These are phyloP conservation scores for Penicillium italicum DNA, from an alignment of 2,329 filamentous ascomycete genomes.

Conservation along the genomic window DNA sequence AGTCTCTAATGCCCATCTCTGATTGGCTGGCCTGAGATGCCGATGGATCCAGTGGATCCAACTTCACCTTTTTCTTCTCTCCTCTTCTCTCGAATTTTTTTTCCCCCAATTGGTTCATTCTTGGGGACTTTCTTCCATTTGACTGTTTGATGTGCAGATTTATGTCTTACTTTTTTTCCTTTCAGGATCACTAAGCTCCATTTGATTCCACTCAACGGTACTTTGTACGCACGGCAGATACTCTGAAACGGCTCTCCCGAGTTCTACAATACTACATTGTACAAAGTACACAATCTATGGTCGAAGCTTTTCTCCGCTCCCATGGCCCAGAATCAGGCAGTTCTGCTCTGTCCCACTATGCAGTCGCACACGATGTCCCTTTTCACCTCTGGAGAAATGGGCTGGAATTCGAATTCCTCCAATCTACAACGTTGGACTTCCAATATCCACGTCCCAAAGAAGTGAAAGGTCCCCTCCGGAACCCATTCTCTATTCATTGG, in stretches of 20 bases:
- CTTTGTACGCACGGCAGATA: not conserved
- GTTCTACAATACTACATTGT: not conserved
- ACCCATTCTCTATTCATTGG: constrained; percentile 8
- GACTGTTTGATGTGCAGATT: not conserved
- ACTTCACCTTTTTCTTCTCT: not conserved
- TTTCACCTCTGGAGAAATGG: not conserved
- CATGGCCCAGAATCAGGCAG: not conserved
- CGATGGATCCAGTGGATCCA: not conserved
- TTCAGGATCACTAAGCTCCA: not conserved
- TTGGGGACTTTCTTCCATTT: not conserved
- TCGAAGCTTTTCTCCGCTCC: not conserved
- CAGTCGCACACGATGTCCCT: not conserved
- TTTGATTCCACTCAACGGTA: not conserved
- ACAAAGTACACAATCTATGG: not conserved
- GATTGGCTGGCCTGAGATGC: constrained; percentile 8
- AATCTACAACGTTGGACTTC: not conserved
- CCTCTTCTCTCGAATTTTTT: no score
- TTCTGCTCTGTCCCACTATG: not conserved
- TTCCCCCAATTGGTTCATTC: not conserved
- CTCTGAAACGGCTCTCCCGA: not conserved
- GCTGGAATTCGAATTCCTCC: not conserved
- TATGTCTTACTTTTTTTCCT: not conserved
- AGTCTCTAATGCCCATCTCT: not conserved
- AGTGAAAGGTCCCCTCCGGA: not conserved
- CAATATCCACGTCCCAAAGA: not conserved